Base-by-base conservation (phyloP, 2,329 filamentous ascomycete species). In the Claviceps capensis region DNA sequence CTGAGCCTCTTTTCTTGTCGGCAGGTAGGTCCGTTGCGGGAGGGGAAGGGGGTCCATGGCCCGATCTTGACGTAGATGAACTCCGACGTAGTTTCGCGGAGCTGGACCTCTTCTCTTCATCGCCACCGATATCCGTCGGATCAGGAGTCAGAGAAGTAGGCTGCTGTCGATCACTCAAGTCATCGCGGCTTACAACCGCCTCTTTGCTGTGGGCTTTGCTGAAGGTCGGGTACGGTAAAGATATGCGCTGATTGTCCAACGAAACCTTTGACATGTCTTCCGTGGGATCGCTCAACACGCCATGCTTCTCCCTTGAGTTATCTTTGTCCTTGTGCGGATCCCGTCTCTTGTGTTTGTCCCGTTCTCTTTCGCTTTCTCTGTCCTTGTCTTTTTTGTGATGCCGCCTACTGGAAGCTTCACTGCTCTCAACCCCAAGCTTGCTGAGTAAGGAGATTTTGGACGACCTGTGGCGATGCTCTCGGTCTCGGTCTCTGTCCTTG, bases 191-290 rank as follows among this genome's bases (percentile, higher is more conserved):
- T 57, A 80, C 76, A 51, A 95, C 79, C 45, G 82, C 80, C 70
- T 96, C 91, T 67, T 89, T 93, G 73, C 88, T 94, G 67, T 95
- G 88, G 13, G 86, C 86, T 69, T 94, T 96, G 69, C 86, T 93
- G 67, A 94, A 88, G 11, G 77, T 76, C 1, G 89, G 88, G 64
- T 95, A 95, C 6, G 87, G 84, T 43, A 86, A 64, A 55, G 75
- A 77, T 37, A 72, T 64, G 30, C 74, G 73, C 50, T 76, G 72
- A 54, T 65, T 69, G 45, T 67, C 64, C 22, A 69, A 55, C 22
- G 63, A 63, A 7, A 65, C 62, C 46, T 62, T 65, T 49, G 67
- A 63, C 49, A 77, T 63, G 60, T 75, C 73, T 22, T 73, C 73
- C 13, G 75, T 72, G 46, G 78, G 63, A 50, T 79, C 73, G 48